A percentile compares a stretch with the other conserved stretches of the same genome.
Conservation (phyloP, 2,329 filamentous ascomycete genomes). For the Chaetomiaceae sp. region DNA sequence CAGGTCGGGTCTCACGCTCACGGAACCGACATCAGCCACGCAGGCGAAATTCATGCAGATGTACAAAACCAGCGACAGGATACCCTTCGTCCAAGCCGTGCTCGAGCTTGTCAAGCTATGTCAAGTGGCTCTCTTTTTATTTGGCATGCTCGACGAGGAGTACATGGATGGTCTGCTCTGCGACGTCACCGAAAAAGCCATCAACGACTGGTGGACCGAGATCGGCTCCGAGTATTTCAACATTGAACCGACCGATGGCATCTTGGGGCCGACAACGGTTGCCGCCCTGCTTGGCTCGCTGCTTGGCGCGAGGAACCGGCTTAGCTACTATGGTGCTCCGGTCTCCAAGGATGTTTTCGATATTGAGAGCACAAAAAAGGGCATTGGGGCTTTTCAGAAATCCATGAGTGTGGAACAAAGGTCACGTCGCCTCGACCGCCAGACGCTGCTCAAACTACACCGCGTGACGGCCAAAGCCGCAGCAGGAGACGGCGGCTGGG, state of each 20-base stretch:
- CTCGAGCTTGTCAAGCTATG: slow-evolving; percentile 87
- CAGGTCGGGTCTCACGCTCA: slow-evolving; percentile 76
- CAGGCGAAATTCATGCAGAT: slow-evolving; percentile 88
- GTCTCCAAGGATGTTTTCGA: slow-evolving; percentile 92
- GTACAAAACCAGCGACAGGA: slow-evolving; percentile 80
- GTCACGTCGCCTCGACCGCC: slow-evolving; percentile 74
- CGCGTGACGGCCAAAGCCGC: slow-evolving; percentile 84
- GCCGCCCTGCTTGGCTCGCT: slow-evolving; percentile 81
- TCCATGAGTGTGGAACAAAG: slow-evolving; percentile 74
- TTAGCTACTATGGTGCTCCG: slow-evolving; percentile 79
- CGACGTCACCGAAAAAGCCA: slow-evolving; percentile 83
- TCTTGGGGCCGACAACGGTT: slow-evolving; percentile 87
- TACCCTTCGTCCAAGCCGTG: slow-evolving; percentile 72
- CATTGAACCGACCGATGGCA: slow-evolving; percentile 86
- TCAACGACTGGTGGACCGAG: slow-evolving; percentile 95
- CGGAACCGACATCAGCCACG: slow-evolving; percentile 72
- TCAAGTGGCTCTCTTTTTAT: slow-evolving; percentile 82
- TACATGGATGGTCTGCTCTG: slow-evolving; percentile 91
- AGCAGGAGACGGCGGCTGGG: slow-evolving; percentile 82
- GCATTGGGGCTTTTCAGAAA: slow-evolving; percentile 86
- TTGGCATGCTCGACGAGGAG: slow-evolving; percentile 78
- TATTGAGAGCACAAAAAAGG: slow-evolving; percentile 72
- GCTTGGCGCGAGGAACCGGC: slow-evolving; percentile 82
- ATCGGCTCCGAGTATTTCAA: slow-evolving; percentile 90
- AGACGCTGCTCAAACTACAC: slow-evolving; percentile 77